Evolutionary conservation across 2,329 filamentous ascomycete species (phyloP), one percentile per base, ranked within the genome.

Genomic region (Alternaria burnsii): DNA sequence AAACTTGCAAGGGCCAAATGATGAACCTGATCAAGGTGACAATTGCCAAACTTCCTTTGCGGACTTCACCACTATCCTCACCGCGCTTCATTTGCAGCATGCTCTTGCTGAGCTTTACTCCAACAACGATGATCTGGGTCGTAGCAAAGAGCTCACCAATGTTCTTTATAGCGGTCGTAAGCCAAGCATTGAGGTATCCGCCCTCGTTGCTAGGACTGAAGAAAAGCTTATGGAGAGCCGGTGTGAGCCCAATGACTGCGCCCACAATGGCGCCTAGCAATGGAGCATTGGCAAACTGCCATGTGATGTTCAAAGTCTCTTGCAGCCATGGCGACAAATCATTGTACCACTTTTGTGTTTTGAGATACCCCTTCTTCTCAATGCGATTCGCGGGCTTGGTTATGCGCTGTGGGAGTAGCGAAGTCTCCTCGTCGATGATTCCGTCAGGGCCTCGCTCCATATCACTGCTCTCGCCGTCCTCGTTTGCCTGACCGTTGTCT

Each of bases 101-200:
- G 16, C 85, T 83, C 22, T 82, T 82, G 56, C 84, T 87, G 1
- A 91, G 81, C 64, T 88, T 88, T n/a, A 89, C 86, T 1, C 89
- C 88, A 0, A 89, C 88, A 0, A 91, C 83, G 16, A 91, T 83
- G 16, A 91, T 86, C 30, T 89, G 89, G 26, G 89, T 77, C 0
- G 86, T 83, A 0, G 89, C 87, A 70, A 91, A 91, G 0, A 91
- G 80, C 0, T 83, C 81, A 3, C 89, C 88, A 22, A 90, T 81
- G 56, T 88, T 89, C 65, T 86, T 83, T 20, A 91, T 76, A 0
- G 85, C 84, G 0, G 83, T 81, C 0, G 88, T 90, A 40, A 91
- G 77, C 88, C 88, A 91, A 1, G 88, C 88, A 20, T 85, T 88
- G 67, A 91, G 84, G 57, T 88, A 85, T 1, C 89, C 88, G 6